Evolutionary conservation across 2,329 filamentous ascomycete genomes (phyloP).

Genomic region (Trichoderma aggressivum): DNA sequence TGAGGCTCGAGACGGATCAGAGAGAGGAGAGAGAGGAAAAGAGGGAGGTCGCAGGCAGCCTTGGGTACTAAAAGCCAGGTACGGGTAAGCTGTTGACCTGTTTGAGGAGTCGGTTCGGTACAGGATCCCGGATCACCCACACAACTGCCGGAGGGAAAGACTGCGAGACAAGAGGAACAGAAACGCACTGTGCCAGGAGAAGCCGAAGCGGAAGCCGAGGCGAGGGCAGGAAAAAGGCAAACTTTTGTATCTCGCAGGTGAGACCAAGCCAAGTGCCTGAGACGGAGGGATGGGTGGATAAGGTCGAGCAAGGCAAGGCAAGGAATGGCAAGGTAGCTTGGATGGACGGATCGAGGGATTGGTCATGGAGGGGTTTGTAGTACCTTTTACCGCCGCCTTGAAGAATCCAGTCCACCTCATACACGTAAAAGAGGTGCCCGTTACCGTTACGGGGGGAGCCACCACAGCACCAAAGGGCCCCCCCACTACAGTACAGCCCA

Average conservation of each 20-base stretch:
- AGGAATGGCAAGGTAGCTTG: background rate
- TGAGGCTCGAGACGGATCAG: background rate
- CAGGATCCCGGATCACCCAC: constrained; percentile 8
- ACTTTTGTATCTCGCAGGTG: constrained; percentile 3
- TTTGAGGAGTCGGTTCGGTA: constrained; percentile 13
- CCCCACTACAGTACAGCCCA: background rate
- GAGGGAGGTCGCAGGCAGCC: constrained; percentile 11
- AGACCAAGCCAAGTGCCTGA: constrained; percentile 8
- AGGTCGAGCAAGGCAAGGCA: background rate
- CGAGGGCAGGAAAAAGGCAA: background rate
- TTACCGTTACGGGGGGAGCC: background rate
- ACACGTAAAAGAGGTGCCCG: background rate
- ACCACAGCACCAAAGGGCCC: background rate
- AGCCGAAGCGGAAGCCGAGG: constrained; percentile 8
- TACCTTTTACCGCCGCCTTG: constrained; percentile 11
- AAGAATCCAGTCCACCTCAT: background rate
- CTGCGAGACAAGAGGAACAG: background rate
- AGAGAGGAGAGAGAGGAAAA: background rate
- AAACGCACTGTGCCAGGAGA: constrained; percentile 11
- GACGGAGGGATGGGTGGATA: constrained; percentile 16
- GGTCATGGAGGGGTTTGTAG: constrained; percentile 18
- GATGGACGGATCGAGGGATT: background rate
- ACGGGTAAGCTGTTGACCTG: background rate
- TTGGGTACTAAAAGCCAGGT: constrained; percentile 4
- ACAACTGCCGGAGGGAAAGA: constrained; percentile 16